Evolutionary conservation across 192 early-diverging fungal species (phyloP), one percentile per base, ranked within the genome.

Genomic region (Chytriomyces sp.): DNA sequence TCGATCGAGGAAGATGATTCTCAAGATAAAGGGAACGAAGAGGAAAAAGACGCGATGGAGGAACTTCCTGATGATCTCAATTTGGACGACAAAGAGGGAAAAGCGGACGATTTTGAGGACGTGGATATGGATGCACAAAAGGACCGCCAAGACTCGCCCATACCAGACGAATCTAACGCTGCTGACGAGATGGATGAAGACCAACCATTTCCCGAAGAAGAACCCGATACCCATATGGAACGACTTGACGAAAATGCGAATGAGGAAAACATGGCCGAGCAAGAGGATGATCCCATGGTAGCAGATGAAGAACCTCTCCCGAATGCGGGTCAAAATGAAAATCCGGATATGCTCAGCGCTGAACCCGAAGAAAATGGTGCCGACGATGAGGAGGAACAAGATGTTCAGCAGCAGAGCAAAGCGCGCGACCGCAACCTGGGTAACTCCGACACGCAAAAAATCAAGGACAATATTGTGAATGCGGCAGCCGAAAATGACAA

Each of bases 41-140:
- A 85, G 44, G 89, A 90, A 75, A 91, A 91, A 4, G 90, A 93
- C 52, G 90, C 87, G 32, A 72, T 91, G 66, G n/a, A n/a, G n/a
- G 90, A 93, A 39, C 75, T 94, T 31, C 92, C 92, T 8, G 92
- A 94, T 37, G 87, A 93, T 49, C 60, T 94, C 80, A 84, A 89
- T 62, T 76, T 93, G 56, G 90, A 92, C 19, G 60, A 53, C 33
- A 53, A 64, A 26, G 88, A 83, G 61, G 89, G 80, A 31, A 81
- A 78, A 26, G 83, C 83, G 26, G 82, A 81, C 10, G 77, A 85
- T n/a, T 81, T 83, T 22, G 81, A 84, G 33, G 83, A 81, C 36
- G 80, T 65, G 55, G 82, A 88, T 36, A 28, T 53, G 10, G 86
- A 83, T 54, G 58, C 70, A 19, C 52, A 19, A 75, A 80, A 28